Base-by-base conservation (phyloP, 2,329 filamentous ascomycete genomes). In the Fusarium sarcochroum region DNA sequence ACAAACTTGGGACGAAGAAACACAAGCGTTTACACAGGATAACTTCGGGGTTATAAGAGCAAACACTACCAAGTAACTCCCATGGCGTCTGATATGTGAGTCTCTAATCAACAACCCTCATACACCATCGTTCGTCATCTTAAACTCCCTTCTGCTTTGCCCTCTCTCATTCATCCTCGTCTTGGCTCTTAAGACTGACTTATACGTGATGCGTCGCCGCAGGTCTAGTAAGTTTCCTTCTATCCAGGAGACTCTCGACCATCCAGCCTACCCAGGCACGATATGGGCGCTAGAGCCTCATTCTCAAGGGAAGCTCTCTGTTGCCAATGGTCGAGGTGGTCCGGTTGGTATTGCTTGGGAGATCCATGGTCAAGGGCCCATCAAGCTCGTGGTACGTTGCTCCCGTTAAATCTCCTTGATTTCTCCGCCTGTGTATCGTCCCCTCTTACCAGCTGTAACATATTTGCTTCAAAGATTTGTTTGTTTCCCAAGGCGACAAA, bases 271-370 rank as follows among this genome's bases (percentile, higher is more conserved):
- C 72, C 81, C 85, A 6, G 86, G 90, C 47, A 86, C 88, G 3
- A 82, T 89, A 78, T 94, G 91, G 90, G 82, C 87, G 27, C 86
- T 97, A 21, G 85, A 89, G 71, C 90, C 93, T 7, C 85, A 89
- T 47, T 82, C 83, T 40, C 83, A 85, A 49, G 93, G 90, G 6
- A 85, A 84, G 42, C 75, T 88, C 8, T 79, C 87, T 4, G 92
- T 93, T 27, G 93, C 91, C n/a, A 82, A 86, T 56, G 87, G 82
- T 37, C 86, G 92, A 72, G 91, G 93, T 66, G 93, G 92, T 3
- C 93, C 93, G 20, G 82, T 97, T 69, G 86, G 91, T 45, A 88
- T 97, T 52, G 84, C 88, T 53, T 97, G 92, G 85, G 92, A 96
- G 79, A 83, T 96, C 47, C 93, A 97, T 81, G 93, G 93, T 57